These are phyloP conservation scores for Aaosphaeria pasadenensis DNA, from an alignment of 2,329 filamentous ascomycete species.

Conservation along the genomic window DNA sequence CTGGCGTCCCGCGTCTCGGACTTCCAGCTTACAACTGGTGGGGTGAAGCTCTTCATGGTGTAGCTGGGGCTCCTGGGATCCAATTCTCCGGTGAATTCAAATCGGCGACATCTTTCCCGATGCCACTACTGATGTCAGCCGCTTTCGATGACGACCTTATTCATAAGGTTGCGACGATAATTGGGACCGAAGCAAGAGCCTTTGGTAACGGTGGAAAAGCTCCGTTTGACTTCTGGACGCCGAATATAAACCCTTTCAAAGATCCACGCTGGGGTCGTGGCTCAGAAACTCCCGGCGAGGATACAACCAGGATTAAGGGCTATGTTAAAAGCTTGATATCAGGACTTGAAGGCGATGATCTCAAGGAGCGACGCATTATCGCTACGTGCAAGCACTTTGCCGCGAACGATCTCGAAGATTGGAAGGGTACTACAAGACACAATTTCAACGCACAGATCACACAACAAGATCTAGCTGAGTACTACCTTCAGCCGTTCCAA, in stretches of 20 bases:
- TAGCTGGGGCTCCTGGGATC: constrained; percentile 54
- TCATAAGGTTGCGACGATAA: constrained; percentile 54
- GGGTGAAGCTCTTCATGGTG: constrained; percentile 61
- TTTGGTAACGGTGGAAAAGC: constrained; percentile 61
- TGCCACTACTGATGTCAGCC: constrained; percentile 61
- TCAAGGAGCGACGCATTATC: constrained; percentile 35
- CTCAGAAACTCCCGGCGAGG: constrained; percentile 58
- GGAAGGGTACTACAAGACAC: constrained; percentile 36
- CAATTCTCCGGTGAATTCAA: constrained; percentile 59
- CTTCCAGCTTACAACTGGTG: constrained; percentile 54
- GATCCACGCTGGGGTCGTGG: constrained; percentile 59
- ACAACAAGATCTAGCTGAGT: constrained; percentile 63
- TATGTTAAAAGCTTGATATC: constrained; percentile 55
- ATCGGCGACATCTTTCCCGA: constrained; percentile 64
- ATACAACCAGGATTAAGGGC: constrained; percentile 49
- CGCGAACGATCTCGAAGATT: constrained; percentile 24
- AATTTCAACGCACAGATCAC: constrained; percentile 56
- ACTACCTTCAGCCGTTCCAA: constrained; percentile 65
- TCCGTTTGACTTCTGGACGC: constrained; percentile 59
- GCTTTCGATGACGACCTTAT: constrained; percentile 65
- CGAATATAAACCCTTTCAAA: constrained; percentile 65
- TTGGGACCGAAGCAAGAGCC: constrained; percentile 61
- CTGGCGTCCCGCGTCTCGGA: constrained; percentile 39
- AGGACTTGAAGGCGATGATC: constrained; percentile 50
- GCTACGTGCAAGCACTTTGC: constrained; percentile 49